Conservation (phyloP, 257 asterid genomes). For the Solanum tarijense region DNA sequence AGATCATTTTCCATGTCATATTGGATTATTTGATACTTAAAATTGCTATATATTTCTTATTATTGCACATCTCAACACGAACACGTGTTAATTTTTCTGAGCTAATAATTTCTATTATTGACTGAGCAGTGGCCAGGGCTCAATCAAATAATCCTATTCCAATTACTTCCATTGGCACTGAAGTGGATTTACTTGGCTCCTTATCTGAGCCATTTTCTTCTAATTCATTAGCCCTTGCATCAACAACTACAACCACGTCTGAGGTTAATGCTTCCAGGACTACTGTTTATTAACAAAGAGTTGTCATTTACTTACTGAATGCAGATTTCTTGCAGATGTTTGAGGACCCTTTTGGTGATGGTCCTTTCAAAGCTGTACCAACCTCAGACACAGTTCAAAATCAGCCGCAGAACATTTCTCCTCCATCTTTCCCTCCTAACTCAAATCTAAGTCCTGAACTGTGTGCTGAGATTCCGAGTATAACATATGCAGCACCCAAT, state of each 20-base stretch:
- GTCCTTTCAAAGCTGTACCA: slow-evolving; percentile 76
- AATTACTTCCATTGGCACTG: slow-evolving; percentile 28
- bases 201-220: slow-evolving; percentile 53
- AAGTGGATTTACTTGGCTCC: slow-evolving; percentile 71
- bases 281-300: slow-evolving; percentile 4
- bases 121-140: slow-evolving; percentile 32
- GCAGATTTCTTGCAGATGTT: slow-evolving; percentile 44
- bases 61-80: not conserved
- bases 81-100: not conserved
- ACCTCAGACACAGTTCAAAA: slow-evolving; percentile 25
- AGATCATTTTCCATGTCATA: not conserved
- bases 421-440: slow-evolving; percentile 30
- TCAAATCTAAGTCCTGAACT: slow-evolving; percentile 33
- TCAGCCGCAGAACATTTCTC: slow-evolving; percentile 25
- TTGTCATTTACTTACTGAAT: not conserved
- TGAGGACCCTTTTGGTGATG: slow-evolving; percentile 95
- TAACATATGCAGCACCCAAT: not conserved
- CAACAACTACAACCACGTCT: slow-evolving; percentile 28
- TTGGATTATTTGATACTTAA: not conserved
- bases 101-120: not conserved
- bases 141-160: slow-evolving; percentile 33
- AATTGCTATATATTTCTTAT: not conserved
- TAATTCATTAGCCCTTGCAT: slow-evolving; percentile 63
- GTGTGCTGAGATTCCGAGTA: slow-evolving; percentile 18
- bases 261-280: slow-evolving; percentile 36